These are phyloP conservation scores for Blastomyces gilchristii DNA, from an alignment of 2,329 filamentous ascomycete species.

Conservation along the genomic window DNA sequence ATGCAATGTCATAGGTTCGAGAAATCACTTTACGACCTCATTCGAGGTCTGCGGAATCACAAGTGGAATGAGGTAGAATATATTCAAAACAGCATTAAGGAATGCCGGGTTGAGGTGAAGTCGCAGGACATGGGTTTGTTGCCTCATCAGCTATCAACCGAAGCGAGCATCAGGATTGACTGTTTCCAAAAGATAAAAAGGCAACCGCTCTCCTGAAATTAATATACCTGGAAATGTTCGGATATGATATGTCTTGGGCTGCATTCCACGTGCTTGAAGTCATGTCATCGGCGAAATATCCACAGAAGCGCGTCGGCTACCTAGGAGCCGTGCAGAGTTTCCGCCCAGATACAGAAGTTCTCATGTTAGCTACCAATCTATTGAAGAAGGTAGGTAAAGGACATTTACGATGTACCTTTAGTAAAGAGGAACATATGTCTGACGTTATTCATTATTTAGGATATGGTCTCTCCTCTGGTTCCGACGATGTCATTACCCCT, in stretches of 20 bases:
- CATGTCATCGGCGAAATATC: slow-evolving; percentile 92
- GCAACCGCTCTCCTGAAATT: slow-evolving; percentile 91
- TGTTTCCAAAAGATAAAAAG: slow-evolving; percentile 63
- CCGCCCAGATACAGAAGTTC: slow-evolving; percentile 84
- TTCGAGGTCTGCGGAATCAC: slow-evolving; percentile 86
- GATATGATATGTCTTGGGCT: slow-evolving; percentile 99
- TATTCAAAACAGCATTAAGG: slow-evolving; percentile 82
- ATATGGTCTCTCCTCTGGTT: slow-evolving; percentile 56
- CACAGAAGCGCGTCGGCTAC: slow-evolving; percentile 92
- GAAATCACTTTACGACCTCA: slow-evolving; percentile 98
- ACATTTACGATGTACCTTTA: slow-evolving; percentile 1
- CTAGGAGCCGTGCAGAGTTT: slow-evolving; percentile 94
- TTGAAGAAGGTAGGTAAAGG: slow-evolving; percentile 64
- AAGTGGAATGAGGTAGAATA: slow-evolving; percentile 93
- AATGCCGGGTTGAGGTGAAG: slow-evolving; percentile 88
- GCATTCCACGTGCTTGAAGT: slow-evolving; percentile 97
- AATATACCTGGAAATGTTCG: slow-evolving; percentile 97
- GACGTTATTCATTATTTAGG: slow-evolving; percentile 20
- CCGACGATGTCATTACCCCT: slow-evolving; percentile 79
- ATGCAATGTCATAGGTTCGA: slow-evolving; percentile 63
- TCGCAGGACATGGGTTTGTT: slow-evolving; percentile 79
- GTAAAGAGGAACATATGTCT: slow-evolving; percentile 14
- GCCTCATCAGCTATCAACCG: slow-evolving; percentile 8
- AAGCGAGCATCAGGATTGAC: slow-evolving; percentile 3
- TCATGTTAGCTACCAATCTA: slow-evolving; percentile 95